Base-by-base conservation (phyloP, 2,329 filamentous ascomycete genomes). In the Aspergillus sp. region DNA sequence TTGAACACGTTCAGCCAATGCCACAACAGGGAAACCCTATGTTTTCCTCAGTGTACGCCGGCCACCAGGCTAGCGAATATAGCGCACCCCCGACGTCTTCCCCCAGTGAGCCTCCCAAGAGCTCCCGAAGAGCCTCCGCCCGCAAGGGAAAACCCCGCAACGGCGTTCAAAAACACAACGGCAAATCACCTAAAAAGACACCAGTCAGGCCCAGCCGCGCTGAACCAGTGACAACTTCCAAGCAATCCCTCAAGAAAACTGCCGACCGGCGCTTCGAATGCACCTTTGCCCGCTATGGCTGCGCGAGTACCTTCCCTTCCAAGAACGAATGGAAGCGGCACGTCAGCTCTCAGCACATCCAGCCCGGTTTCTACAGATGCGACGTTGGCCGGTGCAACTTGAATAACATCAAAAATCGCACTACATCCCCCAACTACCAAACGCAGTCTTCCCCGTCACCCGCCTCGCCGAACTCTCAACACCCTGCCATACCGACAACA, bases 281-380 rank as follows among this genome's bases (percentile, higher is more conserved):
- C 73, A 86, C 91, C 56, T 92, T 97, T 71, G 79, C 84, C 31
- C 87, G 85, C 55, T 95, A 92, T 56, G 90, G 89, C 35, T 98
- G 93, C 75, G 63, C 61, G 1, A 84, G 86, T 2, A 86, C 82
- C 0, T 96, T 96, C 68, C 82, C 84, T 3, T 87, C 83, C 64
- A 96, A 96, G 77, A 96, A 96, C 70, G 93, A 97, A 73, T 97
- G 93, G 93, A 97, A 97, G 74, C 86, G 93, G 0, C 93, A 98
- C 70, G 86, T 93, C 66, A 78, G 81, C 33, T 90, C 89, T 0
- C 90, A 96, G 69, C 93, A 98, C 69, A 79, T 96, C 21, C 84
- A 87, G 54, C 79, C 90, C 3, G 78, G 83, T 45, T 90, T 87
- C 75, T 97, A 88, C 85, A 80, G 88, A 57, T 98, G 93, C 76